Conservation (phyloP, 768 basidiomycete genomes). For the Suillus variegatus region DNA sequence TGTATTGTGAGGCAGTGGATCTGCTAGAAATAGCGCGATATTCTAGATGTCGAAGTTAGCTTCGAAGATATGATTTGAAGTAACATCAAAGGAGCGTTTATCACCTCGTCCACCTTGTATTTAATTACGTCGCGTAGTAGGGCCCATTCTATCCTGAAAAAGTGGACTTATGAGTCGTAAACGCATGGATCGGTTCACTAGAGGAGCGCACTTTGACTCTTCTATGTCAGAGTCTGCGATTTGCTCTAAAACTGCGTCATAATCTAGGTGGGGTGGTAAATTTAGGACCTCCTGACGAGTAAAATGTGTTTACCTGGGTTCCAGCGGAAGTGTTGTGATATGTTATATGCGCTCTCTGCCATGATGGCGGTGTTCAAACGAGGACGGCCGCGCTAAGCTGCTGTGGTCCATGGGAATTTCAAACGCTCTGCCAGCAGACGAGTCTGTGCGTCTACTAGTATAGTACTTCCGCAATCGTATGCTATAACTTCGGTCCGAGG, state of each 20-base stretch:
- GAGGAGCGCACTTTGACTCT: slow-evolving; percentile 45
- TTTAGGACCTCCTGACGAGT: slow-evolving; percentile 1
- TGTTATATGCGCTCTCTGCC: slow-evolving; percentile 12
- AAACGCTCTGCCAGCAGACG: not conserved
- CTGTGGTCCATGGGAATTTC: slow-evolving; percentile 1
- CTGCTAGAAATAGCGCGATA: slow-evolving; percentile 47
- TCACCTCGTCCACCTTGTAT: slow-evolving; percentile 66
- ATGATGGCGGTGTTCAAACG: slow-evolving; percentile 9
- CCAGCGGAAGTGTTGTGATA: slow-evolving; percentile 47
- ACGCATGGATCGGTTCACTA: slow-evolving; percentile 4
- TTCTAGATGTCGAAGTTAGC: slow-evolving; percentile 40
- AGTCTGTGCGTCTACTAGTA: not conserved
- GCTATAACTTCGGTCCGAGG: not conserved
- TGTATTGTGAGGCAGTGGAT: slow-evolving; percentile 32
- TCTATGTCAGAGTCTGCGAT: slow-evolving; percentile 67
- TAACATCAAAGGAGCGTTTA: slow-evolving; percentile 1
- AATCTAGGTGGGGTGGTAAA: slow-evolving; percentile 40
- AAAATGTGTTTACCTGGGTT: slow-evolving; percentile 42
- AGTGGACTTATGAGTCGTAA: slow-evolving; percentile 14
- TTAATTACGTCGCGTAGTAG: slow-evolving; percentile 72
- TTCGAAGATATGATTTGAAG: not conserved
- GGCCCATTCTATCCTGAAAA: slow-evolving; percentile 65
- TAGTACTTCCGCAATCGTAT: not conserved
- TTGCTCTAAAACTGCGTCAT: slow-evolving; percentile 57
- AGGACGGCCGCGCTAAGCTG: not conserved